Conservation (phyloP, 78 protist genomes). For the Paratrimastix pyriformis region DNA sequence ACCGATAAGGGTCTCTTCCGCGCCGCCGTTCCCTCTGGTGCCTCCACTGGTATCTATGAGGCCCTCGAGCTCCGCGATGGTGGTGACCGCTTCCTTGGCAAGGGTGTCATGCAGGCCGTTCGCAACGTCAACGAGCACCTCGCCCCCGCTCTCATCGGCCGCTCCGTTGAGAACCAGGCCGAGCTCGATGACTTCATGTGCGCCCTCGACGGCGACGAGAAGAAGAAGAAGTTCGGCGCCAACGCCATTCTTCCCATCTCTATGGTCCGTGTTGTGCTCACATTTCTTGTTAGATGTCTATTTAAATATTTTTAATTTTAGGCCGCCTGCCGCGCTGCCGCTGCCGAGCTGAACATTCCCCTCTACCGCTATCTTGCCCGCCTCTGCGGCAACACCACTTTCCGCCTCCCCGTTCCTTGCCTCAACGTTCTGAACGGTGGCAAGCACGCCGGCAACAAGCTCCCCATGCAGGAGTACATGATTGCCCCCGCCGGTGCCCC, state of each 20-base stretch:
- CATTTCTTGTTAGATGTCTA: no score
- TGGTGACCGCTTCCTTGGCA: slow-evolving; percentile 72
- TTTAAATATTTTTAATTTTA: no score
- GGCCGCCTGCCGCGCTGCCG: slow-evolving; percentile 94
- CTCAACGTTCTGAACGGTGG: slow-evolving; percentile 99
- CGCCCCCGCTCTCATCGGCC: slow-evolving; percentile 74
- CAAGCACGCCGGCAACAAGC: slow-evolving; percentile 92
- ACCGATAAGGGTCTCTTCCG: slow-evolving; percentile 69
- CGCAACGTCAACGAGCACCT: slow-evolving; percentile 71
- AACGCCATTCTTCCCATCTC: slow-evolving; percentile 96
- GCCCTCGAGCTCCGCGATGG: slow-evolving; percentile 84
- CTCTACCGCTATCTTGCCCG: slow-evolving; percentile 81
- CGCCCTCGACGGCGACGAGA: slow-evolving; percentile 79
- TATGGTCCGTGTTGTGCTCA: no score
- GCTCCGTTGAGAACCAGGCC: slow-evolving; percentile 57
- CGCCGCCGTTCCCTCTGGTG: slow-evolving; percentile 96
- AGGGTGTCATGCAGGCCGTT: slow-evolving; percentile 91
- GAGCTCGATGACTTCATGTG: slow-evolving; percentile 78
- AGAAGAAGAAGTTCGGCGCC: slow-evolving; percentile 93
- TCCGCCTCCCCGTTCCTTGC: slow-evolving; percentile 83
- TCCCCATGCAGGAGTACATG: slow-evolving; percentile 95
- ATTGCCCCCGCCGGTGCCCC: slow-evolving; percentile 74
- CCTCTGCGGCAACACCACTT: slow-evolving; percentile 55
- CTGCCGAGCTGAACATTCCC: slow-evolving; percentile 70
- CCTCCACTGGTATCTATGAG: slow-evolving; percentile 97